phyloP scores from a whole-genome alignment of 257 asterid species.

The Capsicum chinense region DNA sequence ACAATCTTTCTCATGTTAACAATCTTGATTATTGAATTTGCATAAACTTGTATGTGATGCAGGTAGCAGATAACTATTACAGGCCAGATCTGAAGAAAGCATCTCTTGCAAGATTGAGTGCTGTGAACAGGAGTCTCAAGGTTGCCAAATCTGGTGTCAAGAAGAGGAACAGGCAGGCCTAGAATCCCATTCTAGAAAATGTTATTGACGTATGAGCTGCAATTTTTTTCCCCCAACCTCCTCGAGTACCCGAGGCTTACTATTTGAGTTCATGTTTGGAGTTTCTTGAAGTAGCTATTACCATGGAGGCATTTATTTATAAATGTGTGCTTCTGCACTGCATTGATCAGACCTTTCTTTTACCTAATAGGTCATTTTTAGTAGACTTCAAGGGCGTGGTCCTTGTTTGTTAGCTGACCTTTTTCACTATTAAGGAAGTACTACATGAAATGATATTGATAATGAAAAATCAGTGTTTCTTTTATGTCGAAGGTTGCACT shows the following conservation, averaged over 20 bases:
- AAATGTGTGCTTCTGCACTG: neutral
- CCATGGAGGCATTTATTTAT: neutral
- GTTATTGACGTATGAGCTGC: constrained; percentile 10
- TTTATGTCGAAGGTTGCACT: too few species aligned
- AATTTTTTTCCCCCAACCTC: neutral
- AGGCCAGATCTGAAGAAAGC: constrained; percentile 92
- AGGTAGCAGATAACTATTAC: constrained; percentile 81
- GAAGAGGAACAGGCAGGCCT: constrained; percentile 85
- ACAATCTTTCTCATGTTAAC: neutral
- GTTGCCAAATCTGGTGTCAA: constrained; percentile 84
- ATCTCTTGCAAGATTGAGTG: constrained; percentile 85
- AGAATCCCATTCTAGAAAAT: constrained; percentile 18
- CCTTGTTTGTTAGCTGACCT: too few species aligned
- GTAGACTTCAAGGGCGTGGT: too few species aligned
- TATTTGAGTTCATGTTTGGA: neutral
- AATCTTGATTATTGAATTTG: neutral
- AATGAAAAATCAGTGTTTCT: too few species aligned
- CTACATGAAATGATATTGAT: too few species aligned
- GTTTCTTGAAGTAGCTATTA: constrained; percentile 1
- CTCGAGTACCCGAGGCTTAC: neutral
- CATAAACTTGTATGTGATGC: constrained; percentile 3
- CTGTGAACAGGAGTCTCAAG: constrained; percentile 79
- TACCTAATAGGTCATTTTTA: neutral
- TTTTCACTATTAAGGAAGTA: too few species aligned
- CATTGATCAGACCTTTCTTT: neutral